Evolutionary conservation across 805 yeast genomes (phyloP), one percentile per base, ranked within the genome.

Genomic region (Isabelozyma rhagii): DNA sequence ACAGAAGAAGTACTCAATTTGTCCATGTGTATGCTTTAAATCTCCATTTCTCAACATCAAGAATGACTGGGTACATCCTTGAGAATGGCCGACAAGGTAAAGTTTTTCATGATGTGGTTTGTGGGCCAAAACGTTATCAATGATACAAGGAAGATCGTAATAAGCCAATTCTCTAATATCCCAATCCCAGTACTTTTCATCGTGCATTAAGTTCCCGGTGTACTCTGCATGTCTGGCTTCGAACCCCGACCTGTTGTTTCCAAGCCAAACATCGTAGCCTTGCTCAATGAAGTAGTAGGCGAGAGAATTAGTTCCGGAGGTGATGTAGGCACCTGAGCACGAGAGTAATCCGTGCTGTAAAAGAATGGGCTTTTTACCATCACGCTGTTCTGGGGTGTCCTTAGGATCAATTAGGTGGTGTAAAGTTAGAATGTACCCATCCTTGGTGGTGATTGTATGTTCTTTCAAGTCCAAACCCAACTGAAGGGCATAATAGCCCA

Each of bases 221-320:
- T 51, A 55, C 11, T 45, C 47, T 6, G 63, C 53, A 69, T 92
- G 96, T 46, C 76, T 70, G 0, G 96, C 88, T 39, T 79, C 73
- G 62, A 92, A 87, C 5, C 97, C 96, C 55, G 97, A 86, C 53
- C 99, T 70, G 61, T 91, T 92, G 61, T 91, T 89, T 1, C 97
- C 97, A 48, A 91, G 64, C 97, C 97, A 91, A 8, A 91, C 90
- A 57, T 91, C 97, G 59, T 77, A 89, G 0, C 94, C 92, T 25
- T 72, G 66, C 31, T 72, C 69, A 39, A 66, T 45, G 75, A 74
- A 61, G 74, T 77, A 63, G 76, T 81, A 56, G 0, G 93, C 94
- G 41, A 94, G 67, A 9, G 96, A 86, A 51, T 86, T 82, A 49
- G 78, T 75, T 0, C 98, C 99, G n/a, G 88, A 72, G 0, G 96